phyloP scores from a whole-genome alignment of 495 filamentous ascomycete species.

The Lasiosphaeria ovina region DNA sequence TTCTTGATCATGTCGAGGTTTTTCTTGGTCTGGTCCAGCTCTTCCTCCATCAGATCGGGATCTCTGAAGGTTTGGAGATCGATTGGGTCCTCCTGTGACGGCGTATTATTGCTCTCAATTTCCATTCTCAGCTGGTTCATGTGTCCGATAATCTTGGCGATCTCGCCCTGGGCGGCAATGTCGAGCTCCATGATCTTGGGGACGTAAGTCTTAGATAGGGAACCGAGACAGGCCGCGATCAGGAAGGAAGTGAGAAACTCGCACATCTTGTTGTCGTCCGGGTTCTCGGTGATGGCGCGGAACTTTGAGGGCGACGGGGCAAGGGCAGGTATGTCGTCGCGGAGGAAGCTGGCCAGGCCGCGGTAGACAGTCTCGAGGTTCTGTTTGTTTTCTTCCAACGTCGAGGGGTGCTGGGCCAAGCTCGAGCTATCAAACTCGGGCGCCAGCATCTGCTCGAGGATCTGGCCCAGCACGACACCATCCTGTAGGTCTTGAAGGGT shows the following conservation, averaged over 20 bases:
- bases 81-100: slow-evolving; percentile 10
- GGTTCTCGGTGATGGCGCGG: slow-evolving; percentile 37
- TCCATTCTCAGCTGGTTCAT: slow-evolving; percentile 32
- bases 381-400: slow-evolving; percentile 54
- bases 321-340: slow-evolving; percentile 32
- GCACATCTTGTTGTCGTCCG: slow-evolving; percentile 37
- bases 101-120: slow-evolving; percentile 22
- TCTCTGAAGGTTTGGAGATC: slow-evolving; percentile 25
- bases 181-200: slow-evolving; percentile 38
- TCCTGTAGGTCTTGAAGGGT: slow-evolving; percentile 64
- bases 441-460: slow-evolving; percentile 63
- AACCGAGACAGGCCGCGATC: slow-evolving; percentile 58
- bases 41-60: slow-evolving; percentile 35
- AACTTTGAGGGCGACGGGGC: slow-evolving; percentile 36
- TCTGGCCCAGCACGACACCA: slow-evolving; percentile 69
- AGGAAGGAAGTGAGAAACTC: slow-evolving; percentile 66
- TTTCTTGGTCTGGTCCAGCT: slow-evolving; percentile 30
- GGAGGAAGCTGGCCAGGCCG: slow-evolving; percentile 63
- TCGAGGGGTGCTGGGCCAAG: slow-evolving; percentile 60
- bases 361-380: slow-evolving; percentile 69
- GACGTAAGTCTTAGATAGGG: slow-evolving; percentile 55
- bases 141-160: slow-evolving; percentile 32
- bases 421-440: slow-evolving; percentile 59
- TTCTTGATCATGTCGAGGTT: slow-evolving; percentile 29
- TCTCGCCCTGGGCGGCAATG: slow-evolving; percentile 32